Conservation (phyloP, 2,329 filamentous ascomycete genomes). For the Tricladium varicosporioides region DNA sequence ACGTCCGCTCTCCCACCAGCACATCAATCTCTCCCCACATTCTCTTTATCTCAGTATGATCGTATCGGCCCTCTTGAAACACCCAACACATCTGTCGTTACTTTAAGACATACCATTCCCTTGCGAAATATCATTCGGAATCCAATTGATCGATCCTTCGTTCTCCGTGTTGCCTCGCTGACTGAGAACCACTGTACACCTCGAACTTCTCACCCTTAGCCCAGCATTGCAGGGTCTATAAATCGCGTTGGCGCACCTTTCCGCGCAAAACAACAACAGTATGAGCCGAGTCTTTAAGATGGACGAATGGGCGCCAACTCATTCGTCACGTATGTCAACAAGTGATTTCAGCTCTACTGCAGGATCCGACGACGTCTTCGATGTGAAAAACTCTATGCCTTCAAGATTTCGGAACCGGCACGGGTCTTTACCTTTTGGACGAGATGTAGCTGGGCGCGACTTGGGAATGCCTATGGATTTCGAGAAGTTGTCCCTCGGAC, state of each 20-base stretch:
- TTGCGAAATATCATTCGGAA: background rate
- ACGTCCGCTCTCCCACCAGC: background rate
- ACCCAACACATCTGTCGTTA: conserved; percentile 1
- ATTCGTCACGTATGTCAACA: conserved; percentile 43
- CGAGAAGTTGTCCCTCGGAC: conserved; percentile 11
- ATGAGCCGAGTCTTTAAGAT: conserved; percentile 41
- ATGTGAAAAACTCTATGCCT: conserved; percentile 15
- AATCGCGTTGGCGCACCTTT: too few species aligned
- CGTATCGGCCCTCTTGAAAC: background rate
- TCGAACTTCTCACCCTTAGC: background rate
- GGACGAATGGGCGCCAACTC: conserved; percentile 42
- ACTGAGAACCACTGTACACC: background rate
- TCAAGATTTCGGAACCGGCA: conserved; percentile 22
- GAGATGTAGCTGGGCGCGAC: conserved; percentile 9
- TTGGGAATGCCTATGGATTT: conserved; percentile 4
- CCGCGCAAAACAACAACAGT: background rate
- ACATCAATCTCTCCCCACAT: conserved; percentile 1
- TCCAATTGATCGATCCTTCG: background rate
- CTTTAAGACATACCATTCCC: background rate
- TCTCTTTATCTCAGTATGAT: background rate
- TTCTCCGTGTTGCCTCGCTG: conserved; percentile 1
- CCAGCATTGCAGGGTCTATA: background rate
- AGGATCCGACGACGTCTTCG: conserved; percentile 33
- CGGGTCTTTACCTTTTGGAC: conserved; percentile 21
- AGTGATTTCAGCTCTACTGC: conserved; percentile 25